phyloP scores from a whole-genome alignment of 1,284 basidiomycete species.

The Pseudomicrostroma phylloplanum region DNA sequence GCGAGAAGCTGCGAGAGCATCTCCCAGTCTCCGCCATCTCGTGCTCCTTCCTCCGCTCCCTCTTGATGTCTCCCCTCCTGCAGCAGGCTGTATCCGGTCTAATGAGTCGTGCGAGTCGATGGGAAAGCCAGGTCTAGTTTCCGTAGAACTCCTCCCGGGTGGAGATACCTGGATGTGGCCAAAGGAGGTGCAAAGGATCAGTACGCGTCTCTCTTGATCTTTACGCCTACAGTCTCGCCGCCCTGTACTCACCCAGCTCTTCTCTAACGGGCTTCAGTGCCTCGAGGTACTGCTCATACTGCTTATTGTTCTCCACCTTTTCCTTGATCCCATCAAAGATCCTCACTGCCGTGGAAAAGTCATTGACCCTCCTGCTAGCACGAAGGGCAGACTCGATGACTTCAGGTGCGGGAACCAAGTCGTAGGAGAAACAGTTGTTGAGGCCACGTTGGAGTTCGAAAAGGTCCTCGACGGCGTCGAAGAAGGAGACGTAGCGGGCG shows the following conservation, averaged over 20 bases:
- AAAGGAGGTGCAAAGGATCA: neutral
- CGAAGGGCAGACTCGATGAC: constrained; percentile 85
- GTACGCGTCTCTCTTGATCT: neutral
- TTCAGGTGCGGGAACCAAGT: constrained; percentile 82
- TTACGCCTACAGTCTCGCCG: neutral
- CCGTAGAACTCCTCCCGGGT: constrained; percentile 46
- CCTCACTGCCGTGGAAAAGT: constrained; percentile 91
- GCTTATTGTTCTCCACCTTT: constrained; percentile 48
- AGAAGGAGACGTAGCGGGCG: constrained; percentile 86
- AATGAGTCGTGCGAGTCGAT: too few species aligned
- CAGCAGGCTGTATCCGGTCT: too few species aligned
- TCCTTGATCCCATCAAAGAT: constrained; percentile 64
- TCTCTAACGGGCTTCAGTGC: constrained; percentile 42
- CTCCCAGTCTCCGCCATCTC: too few species aligned
- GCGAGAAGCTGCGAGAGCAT: too few species aligned
- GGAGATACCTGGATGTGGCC: constrained; percentile 20
- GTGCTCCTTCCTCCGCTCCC: too few species aligned
- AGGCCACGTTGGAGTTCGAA: constrained; percentile 81
- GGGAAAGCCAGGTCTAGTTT: too few species aligned
- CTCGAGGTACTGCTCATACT: constrained; percentile 50
- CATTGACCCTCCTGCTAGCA: constrained; percentile 85
- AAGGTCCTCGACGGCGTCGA: constrained; percentile 83
- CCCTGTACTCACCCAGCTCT: constrained; percentile 29
- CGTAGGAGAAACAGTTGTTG: constrained; percentile 99
- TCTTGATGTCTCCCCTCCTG: too few species aligned